Evolutionary conservation across 2,329 filamentous ascomycete genomes (phyloP), one percentile per base, ranked within the genome.

Genomic region (Cladophialophora yegresii): DNA sequence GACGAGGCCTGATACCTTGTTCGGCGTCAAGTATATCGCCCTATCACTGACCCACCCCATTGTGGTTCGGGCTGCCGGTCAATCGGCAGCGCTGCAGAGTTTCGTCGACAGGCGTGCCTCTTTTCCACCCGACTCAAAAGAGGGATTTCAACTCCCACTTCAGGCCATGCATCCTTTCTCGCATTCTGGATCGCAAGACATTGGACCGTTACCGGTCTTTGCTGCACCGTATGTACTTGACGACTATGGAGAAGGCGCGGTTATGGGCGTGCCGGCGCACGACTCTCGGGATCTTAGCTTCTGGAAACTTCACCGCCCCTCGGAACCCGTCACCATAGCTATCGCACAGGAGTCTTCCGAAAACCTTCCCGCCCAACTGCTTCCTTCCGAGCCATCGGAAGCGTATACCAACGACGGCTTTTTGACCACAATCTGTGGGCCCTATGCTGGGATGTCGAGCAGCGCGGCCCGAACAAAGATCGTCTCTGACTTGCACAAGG

Each of bases 191-290:
- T 80, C 82, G 6, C 74, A 77, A 0, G 81, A 80, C 0, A 81
- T 82, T 0, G 80, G 82, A n/a, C 78, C 80, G 1, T 71, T 96
- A 4, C 91, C 92, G 0, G 82, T 96, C 4, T 96, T 89, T 72
- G 89, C 91, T 23, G 91, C 92, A 9, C 88, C 91, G 0, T 96
- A 96, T 73, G 92, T 96, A 10, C 81, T 96, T 4, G 89, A 89
- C 28, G 90, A 92, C 72, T 95, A 96, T 70, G 91, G 92, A 16
- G 89, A 92, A 69, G 92, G 92, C 0, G 92, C 92, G 9, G 89
- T 96, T 1, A 96, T 96, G 92, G 92, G 92, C 50, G 92, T 96
- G 7, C 92, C 92, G 0, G 92, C 88, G 1, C 92, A 96, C 73
- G 92, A 96, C 75, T 74, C 82, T 4, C 84, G 91, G 58, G 92